A percentile compares a stretch with the other conserved stretches of the same genome.
Evolutionary conservation across 2,329 filamentous ascomycete genomes (phyloP).

Genomic region (Apiospora saccharicola): DNA sequence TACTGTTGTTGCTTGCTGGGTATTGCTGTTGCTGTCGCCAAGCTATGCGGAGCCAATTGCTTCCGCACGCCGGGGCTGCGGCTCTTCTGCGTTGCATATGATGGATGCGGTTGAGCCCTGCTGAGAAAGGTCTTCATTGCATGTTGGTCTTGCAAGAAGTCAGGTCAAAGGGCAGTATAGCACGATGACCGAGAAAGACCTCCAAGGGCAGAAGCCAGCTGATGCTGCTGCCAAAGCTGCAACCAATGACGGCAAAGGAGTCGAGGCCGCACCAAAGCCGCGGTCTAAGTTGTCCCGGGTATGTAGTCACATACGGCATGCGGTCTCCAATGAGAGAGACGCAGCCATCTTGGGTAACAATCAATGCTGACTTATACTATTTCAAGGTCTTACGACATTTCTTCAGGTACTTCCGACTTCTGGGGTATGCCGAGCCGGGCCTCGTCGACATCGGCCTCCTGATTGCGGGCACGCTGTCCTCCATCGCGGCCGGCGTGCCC

Average conservation of each 20-base stretch:
- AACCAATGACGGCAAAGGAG: slow-evolving; percentile 9
- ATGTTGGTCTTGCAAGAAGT: slow-evolving; percentile 15
- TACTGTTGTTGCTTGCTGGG: not conserved
- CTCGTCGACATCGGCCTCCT: slow-evolving; percentile 53
- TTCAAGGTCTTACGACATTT: slow-evolving; percentile 35
- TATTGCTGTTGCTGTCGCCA: not conserved
- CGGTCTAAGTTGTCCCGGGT: slow-evolving; percentile 8
- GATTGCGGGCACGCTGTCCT: slow-evolving; percentile 48
- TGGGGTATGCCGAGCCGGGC: slow-evolving; percentile 54
- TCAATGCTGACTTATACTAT: slow-evolving; percentile 11
- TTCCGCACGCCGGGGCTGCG: slow-evolving; percentile 20
- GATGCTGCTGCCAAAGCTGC: not conserved
- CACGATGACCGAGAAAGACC: slow-evolving; percentile 11
- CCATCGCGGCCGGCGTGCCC: slow-evolving; percentile 66
- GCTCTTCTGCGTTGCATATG: slow-evolving; percentile 14
- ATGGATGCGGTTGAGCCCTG: slow-evolving; percentile 15
- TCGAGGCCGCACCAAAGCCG: not conserved
- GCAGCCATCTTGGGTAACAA: not conserved
- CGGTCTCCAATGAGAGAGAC: not conserved
- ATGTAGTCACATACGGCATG: not conserved
- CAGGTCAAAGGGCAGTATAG: not conserved
- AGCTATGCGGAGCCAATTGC: slow-evolving; percentile 17
- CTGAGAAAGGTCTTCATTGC: slow-evolving; percentile 15
- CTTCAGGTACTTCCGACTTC: slow-evolving; percentile 52
- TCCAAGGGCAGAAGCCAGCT: slow-evolving; percentile 12